Evolutionary conservation across 495 filamentous ascomycete species (phyloP).

Genomic region (Pyronema domesticum): DNA sequence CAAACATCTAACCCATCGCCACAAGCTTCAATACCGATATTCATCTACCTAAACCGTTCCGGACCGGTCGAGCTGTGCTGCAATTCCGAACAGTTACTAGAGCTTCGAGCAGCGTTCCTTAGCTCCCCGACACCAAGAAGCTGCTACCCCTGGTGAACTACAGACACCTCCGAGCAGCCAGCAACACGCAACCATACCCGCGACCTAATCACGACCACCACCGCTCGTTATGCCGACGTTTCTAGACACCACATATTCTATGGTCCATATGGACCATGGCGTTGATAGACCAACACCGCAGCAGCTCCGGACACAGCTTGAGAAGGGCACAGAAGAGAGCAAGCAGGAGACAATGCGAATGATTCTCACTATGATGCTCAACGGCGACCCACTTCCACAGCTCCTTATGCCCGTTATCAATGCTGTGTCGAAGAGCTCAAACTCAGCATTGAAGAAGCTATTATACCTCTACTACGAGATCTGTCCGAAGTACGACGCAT

Average conservation of each 20-base stretch:
- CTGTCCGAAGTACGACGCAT: slow-evolving; percentile 81
- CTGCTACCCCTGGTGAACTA: background rate
- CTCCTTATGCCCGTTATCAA: slow-evolving; percentile 99
- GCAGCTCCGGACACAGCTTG: slow-evolving; percentile 82
- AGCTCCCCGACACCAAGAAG: background rate
- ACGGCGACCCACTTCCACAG: slow-evolving; percentile 86
- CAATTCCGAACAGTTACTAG: background rate
- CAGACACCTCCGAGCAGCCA: background rate
- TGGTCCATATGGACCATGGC: slow-evolving; percentile 89
- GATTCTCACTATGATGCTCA: slow-evolving; percentile 92
- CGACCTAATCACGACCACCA: background rate
- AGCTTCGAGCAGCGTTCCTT: background rate
- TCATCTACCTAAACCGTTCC: background rate
- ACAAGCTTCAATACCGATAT: background rate
- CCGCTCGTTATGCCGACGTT: slow-evolving; percentile 69
- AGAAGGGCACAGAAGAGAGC: slow-evolving; percentile 91
- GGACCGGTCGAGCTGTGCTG: background rate
- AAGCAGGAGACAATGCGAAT: slow-evolving; percentile 98
- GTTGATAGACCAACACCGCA: slow-evolving; percentile 77
- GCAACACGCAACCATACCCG: background rate
- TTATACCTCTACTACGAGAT: slow-evolving; percentile 99
- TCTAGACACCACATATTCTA: slow-evolving; percentile 79
- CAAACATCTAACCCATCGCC: background rate
- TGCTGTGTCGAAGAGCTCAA: slow-evolving; percentile 96
- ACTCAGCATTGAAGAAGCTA: slow-evolving; percentile 92